These are phyloP conservation scores for Gentiana straminea DNA, from an alignment of 257 asterid genomes.

Conservation along the genomic window DNA sequence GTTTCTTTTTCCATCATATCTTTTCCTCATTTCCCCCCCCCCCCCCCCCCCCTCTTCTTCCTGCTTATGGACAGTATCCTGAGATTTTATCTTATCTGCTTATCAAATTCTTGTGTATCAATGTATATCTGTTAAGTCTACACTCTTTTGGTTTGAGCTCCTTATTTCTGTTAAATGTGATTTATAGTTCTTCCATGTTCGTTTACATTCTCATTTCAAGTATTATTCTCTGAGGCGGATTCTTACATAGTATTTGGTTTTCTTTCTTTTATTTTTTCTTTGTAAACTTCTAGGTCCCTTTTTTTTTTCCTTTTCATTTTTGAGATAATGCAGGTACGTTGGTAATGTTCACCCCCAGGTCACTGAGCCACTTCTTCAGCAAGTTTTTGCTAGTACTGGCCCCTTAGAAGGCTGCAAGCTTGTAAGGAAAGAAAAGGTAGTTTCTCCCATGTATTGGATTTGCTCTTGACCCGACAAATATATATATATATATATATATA, in stretches of 20 bases:
- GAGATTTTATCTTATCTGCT: too few species aligned
- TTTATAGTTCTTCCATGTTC: not conserved
- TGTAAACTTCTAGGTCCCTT: slow-evolving; percentile 16
- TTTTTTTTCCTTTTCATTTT: slow-evolving; percentile 16
- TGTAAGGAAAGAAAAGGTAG: slow-evolving; percentile 79
- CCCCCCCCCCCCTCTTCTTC: too few species aligned
- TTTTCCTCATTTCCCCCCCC: not conserved
- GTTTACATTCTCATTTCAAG: not conserved
- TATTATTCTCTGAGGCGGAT: not conserved
- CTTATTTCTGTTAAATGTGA: too few species aligned
- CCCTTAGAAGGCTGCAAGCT: slow-evolving; percentile 87
- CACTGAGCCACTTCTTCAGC: slow-evolving; percentile 85
- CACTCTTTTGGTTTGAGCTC: too few species aligned
- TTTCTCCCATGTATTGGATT: too few species aligned
- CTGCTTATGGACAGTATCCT: too few species aligned
- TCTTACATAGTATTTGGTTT: slow-evolving; percentile 3
- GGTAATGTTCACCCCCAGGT: slow-evolving; percentile 81
- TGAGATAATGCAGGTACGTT: slow-evolving; percentile 79
- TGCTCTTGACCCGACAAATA: too few species aligned
- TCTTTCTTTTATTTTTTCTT: slow-evolving; percentile 10
- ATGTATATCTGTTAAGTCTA: too few species aligned
- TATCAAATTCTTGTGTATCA: too few species aligned
- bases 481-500: not conserved
- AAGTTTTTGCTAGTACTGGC: slow-evolving; percentile 82
- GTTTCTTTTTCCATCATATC: slow-evolving; percentile 33